Evolutionary conservation across 208 protist genomes (phyloP), one percentile per base, ranked within the genome.

Genomic region (Wallacemonas sp.): DNA sequence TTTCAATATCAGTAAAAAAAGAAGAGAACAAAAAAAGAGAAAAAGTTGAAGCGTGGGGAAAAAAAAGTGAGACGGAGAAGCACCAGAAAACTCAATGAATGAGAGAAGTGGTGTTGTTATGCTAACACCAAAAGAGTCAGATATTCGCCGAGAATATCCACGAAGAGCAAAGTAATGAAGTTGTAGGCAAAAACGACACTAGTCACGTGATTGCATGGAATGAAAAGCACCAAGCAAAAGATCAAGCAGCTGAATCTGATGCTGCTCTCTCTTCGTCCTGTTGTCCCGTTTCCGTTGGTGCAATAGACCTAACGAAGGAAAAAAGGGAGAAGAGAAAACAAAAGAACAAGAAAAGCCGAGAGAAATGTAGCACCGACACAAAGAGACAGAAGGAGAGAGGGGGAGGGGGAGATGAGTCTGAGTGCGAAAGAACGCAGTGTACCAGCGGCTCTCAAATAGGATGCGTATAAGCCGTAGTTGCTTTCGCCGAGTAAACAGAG

Each of bases 321-420:
- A 14, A 14, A 14, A 41, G 14, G 36, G 36, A 17, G 36, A 14
- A 41, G 36, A 14, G 6, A 14, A 14, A 41, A 41, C 14, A 6
- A 41, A 41, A 41, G 9, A 41, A 41, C 36, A 41, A 41, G 9
- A 41, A 41, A 41, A 6, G 36, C 36, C 36, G 14, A 41, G 36
- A 41, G 36, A 41, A 51, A 51, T 14, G n/a, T 51, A 15, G 15
- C 15, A 42, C 15, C 38, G 38, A 56, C 2, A 24, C 49, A 42
- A 68, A 42, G 14, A 64, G 36, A 34, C 47, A 61, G 19, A 26
- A 53, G 45, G 22, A 44, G 33, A n/a, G 11, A 70, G 28, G 31
- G 49, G 38, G 26, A 22, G 39, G 44, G 3, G 17, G 28, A 8
- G 4, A 9, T 26, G 14, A 38, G 26, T 59, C 31, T 33, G 22